phyloP scores from a whole-genome alignment of 306 rosid genomes.

The Senna tora region DNA sequence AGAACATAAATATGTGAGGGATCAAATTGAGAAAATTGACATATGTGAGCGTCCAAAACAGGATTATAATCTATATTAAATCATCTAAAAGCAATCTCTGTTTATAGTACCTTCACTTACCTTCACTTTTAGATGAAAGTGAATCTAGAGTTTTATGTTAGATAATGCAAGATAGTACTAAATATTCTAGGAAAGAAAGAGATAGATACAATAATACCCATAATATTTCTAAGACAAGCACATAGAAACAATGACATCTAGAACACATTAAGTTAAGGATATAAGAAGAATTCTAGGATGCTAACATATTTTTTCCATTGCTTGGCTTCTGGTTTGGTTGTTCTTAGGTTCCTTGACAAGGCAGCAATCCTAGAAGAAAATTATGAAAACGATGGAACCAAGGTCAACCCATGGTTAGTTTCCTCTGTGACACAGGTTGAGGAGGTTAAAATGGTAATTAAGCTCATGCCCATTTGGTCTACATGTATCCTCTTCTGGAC shows the following conservation, averaged over 20 bases:
- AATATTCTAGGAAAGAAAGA: slow-evolving; percentile 1
- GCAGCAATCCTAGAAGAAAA: slow-evolving; percentile 78
- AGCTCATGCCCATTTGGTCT: slow-evolving; percentile 90
- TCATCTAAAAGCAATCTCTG: no score
- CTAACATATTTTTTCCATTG: slow-evolving; percentile 27
- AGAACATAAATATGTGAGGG: no score
- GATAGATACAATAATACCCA: neutral
- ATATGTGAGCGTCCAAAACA: no score
- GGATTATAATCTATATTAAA: no score
- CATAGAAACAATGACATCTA: neutral
- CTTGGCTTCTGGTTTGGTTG: slow-evolving; percentile 28
- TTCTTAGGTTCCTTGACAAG: slow-evolving; percentile 76
- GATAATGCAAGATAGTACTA: neutral
- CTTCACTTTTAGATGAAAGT: neutral
- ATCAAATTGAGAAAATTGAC: no score
- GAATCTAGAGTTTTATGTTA: neutral
- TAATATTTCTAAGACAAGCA: neutral
- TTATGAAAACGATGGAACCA: slow-evolving; percentile 45
- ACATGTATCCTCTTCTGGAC: slow-evolving; percentile 98
- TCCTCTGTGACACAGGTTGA: slow-evolving; percentile 83
- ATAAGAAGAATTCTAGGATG: neutral
- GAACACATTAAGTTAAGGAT: neutral
- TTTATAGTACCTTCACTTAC: neutral
- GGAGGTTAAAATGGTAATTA: slow-evolving; percentile 87
- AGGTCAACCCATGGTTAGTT: slow-evolving; percentile 61